A percentile compares a stretch with the other conserved stretches of the same genome.
Evolutionary conservation across 1,139 yeast genomes (phyloP).

Genomic region (Wickerhamomyces sp.): DNA sequence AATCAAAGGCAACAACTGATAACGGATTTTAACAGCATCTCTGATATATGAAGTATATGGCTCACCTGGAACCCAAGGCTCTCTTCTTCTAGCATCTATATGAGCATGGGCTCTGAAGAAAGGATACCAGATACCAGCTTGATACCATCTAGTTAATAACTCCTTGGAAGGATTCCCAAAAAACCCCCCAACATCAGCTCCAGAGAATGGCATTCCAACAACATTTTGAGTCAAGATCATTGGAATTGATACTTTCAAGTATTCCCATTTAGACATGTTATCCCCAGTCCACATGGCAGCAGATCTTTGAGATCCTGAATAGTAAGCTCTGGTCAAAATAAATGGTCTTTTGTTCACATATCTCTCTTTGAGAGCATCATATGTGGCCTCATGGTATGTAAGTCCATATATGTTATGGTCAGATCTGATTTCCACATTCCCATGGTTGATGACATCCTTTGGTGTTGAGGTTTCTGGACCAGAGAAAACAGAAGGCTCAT

Average conservation of each 20-base stretch:
- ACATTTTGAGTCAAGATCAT: slow-evolving; percentile 80
- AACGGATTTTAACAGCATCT: slow-evolving; percentile 69
- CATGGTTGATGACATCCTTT: slow-evolving; percentile 71
- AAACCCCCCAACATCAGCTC: slow-evolving; percentile 97
- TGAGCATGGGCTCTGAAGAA: slow-evolving; percentile 97
- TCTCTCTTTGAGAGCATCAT: slow-evolving; percentile 54
- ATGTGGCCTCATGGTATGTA: slow-evolving; percentile 76
- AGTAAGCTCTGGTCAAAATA: slow-evolving; percentile 80
- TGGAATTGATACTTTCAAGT: slow-evolving; percentile 73
- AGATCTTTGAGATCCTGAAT: slow-evolving; percentile 85
- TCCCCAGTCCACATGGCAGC: slow-evolving; percentile 99
- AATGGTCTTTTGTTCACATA: slow-evolving; percentile 68
- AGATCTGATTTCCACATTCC: slow-evolving; percentile 86
- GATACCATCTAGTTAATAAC: slow-evolving; percentile 88
- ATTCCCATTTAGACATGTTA: slow-evolving; percentile 90
- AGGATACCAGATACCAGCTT: slow-evolving; percentile 92
- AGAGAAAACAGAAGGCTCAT: slow-evolving; percentile 90
- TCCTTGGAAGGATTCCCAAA: slow-evolving; percentile 86
- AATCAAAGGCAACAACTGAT: slow-evolving; percentile 67
- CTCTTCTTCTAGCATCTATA: slow-evolving; percentile 86
- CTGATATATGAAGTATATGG: slow-evolving; percentile 66
- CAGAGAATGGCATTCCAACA: slow-evolving; percentile 88
- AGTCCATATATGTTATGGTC: slow-evolving; percentile 83
- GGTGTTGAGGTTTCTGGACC: slow-evolving; percentile 95
- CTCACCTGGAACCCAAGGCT: slow-evolving; percentile 83